Conservation (phyloP, 139 green algal species). For the Coelastrella sp. region DNA sequence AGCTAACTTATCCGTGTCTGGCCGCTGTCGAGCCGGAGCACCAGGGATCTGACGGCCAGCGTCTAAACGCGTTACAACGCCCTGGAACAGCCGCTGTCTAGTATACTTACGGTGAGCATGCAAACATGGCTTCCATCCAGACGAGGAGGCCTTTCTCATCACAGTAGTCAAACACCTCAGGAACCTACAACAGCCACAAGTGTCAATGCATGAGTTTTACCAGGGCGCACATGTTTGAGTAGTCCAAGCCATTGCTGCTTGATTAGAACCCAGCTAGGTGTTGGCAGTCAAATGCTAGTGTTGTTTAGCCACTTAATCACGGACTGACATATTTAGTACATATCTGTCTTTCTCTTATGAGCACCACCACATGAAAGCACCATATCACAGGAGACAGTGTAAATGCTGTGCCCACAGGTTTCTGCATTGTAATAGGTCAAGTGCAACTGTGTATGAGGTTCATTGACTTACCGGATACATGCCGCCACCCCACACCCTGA, state of each 20-base stretch:
- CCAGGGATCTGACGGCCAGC: too few relatives aligned
- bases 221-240: too few relatives aligned
- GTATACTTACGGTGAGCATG: constrained; percentile 39
- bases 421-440: not conserved
- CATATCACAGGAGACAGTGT: not conserved
- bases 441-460: too few relatives aligned
- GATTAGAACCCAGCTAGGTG: too few relatives aligned
- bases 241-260: not conserved
- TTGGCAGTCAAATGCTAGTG: too few relatives aligned
- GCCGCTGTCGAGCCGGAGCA: too few relatives aligned
- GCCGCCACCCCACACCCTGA: constrained; percentile 59
- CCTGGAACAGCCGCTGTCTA: not conserved
- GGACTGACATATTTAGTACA: too few relatives aligned
- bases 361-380: too few relatives aligned
- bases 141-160: constrained; percentile 63
- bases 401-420: not conserved
- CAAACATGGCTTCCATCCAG: constrained; percentile 61
- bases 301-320: too few relatives aligned
- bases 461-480: constrained; percentile 25
- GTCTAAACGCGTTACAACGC: not conserved
- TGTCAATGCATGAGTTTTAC: too few relatives aligned
- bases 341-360: too few relatives aligned
- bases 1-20: too few relatives aligned
- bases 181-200: not conserved
- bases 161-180: constrained; percentile 47